Percentiles rank a stretch among this genome's conserved stretches.
These are phyloP conservation scores for Paraphoma sp. DNA, from an alignment of 2,329 filamentous ascomycete species.

Conservation along the genomic window DNA sequence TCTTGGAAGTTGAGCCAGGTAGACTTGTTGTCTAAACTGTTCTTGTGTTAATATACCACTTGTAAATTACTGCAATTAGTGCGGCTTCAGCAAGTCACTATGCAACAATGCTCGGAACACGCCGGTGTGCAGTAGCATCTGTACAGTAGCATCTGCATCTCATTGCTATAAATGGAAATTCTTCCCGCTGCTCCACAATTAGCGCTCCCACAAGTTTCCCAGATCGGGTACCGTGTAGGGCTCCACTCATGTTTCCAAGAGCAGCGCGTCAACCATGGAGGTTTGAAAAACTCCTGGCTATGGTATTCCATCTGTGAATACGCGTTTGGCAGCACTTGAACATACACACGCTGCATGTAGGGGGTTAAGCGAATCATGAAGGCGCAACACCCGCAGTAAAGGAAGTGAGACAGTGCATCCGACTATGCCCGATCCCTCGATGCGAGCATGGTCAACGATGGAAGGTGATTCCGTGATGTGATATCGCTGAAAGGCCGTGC, in stretches of 20 bases:
- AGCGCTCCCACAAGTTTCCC: neutral
- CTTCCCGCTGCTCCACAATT: conserved; percentile 1
- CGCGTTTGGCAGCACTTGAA: too few relatives aligned
- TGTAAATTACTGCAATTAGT: conserved; percentile 34
- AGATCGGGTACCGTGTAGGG: too few relatives aligned
- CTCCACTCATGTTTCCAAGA: too few relatives aligned
- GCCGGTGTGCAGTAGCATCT: neutral
- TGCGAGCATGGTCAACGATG: neutral
- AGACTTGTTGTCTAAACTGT: conserved; percentile 44
- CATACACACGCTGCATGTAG: too few relatives aligned
- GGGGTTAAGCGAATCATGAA: too few relatives aligned
- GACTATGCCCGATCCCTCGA: neutral
- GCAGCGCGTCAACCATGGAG: too few relatives aligned
- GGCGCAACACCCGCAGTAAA: too few relatives aligned
- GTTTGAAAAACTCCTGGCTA: too few relatives aligned
- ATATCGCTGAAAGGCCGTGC: too few relatives aligned
- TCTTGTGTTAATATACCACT: conserved; percentile 20
- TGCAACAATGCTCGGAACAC: neutral
- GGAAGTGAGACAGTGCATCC: neutral
- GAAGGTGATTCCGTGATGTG: too few relatives aligned
- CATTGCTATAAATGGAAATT: conserved; percentile 5
- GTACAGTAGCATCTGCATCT: neutral
- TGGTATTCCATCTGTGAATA: too few relatives aligned
- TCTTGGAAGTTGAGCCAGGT: conserved; percentile 61
- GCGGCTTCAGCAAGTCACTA: neutral